A percentile compares a stretch with the other conserved stretches of the same genome.
These are phyloP conservation scores for Coemansia sp. DNA, from an alignment of 192 early-diverging fungal genomes.

Conservation along the genomic window DNA sequence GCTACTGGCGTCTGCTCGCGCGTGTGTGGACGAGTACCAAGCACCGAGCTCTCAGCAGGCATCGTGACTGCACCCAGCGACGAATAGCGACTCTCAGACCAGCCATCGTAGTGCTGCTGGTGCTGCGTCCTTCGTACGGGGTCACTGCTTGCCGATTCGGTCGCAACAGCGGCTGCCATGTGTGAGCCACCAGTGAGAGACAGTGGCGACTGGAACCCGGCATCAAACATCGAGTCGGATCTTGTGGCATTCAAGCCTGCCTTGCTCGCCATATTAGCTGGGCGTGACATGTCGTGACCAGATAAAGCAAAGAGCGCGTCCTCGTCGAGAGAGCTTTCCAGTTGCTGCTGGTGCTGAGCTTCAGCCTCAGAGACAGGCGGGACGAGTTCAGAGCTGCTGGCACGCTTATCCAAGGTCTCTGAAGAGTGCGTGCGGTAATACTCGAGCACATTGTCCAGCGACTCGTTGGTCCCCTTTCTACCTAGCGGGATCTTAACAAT, in stretches of 20 bases:
- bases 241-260: background rate
- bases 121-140: constrained; percentile 4
- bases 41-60: constrained; percentile 14
- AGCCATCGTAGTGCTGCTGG: constrained; percentile 7
- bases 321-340: background rate
- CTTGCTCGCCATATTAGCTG: background rate
- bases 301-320: background rate
- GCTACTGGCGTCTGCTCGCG: constrained; percentile 13
- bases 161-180: background rate
- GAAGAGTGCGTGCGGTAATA: constrained; percentile 37
- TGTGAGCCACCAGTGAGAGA: background rate
- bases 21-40: constrained; percentile 24
- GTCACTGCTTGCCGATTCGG: background rate
- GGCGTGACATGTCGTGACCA: background rate
- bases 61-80: background rate
- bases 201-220: background rate
- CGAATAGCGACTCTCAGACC: background rate
- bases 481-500: constrained; percentile 2
- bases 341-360: background rate
- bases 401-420: background rate
- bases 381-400: background rate
- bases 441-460: constrained; percentile 50
- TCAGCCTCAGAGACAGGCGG: background rate
- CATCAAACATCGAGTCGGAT: constrained; percentile 1
- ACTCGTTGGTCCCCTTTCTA: constrained; percentile 45